Evolutionary conservation across 257 asterid genomes (phyloP).

Genomic region (Mentha longifolia): DNA sequence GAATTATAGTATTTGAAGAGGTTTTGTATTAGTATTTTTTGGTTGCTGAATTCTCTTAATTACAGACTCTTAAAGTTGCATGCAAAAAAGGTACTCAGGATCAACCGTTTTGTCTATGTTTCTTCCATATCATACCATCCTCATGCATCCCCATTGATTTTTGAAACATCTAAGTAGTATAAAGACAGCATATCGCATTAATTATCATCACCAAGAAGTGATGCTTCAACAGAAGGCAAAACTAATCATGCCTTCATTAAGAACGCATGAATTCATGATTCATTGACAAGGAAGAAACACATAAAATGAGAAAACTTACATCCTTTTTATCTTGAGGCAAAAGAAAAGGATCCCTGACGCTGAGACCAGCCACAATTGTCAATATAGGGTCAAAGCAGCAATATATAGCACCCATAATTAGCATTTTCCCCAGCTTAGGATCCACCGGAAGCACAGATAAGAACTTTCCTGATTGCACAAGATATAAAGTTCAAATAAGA

Average conservation of each 20-base stretch:
- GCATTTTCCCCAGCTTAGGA: conserved; percentile 99
- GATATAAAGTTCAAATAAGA: conserved; percentile 26
- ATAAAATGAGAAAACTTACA: conserved; percentile 56
- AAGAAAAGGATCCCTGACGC: conserved; percentile 96
- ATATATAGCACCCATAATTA: conserved; percentile 89
- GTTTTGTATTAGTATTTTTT: too few species aligned
- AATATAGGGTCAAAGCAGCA: conserved; percentile 91
- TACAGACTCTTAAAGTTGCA: too few species aligned
- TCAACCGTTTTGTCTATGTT: too few species aligned
- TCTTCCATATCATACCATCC: too few species aligned
- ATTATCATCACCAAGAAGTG: neutral
- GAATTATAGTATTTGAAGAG: too few species aligned
- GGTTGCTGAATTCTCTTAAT: too few species aligned
- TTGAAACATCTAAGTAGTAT: too few species aligned
- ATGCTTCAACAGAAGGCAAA: conserved; percentile 14
- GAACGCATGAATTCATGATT: conserved; percentile 15
- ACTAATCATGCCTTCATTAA: conserved; percentile 9
- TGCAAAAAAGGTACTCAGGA: too few species aligned
- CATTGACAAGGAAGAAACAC: conserved; percentile 17
- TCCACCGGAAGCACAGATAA: conserved; percentile 95
- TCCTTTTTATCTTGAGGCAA: conserved; percentile 97
- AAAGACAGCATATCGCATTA: too few species aligned
- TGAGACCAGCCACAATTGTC: conserved; percentile 96
- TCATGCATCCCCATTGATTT: too few species aligned
- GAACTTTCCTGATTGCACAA: conserved; percentile 69